Evolutionary conservation across 495 filamentous ascomycete species (phyloP).

Genomic region (Penicillium pancosmium): DNA sequence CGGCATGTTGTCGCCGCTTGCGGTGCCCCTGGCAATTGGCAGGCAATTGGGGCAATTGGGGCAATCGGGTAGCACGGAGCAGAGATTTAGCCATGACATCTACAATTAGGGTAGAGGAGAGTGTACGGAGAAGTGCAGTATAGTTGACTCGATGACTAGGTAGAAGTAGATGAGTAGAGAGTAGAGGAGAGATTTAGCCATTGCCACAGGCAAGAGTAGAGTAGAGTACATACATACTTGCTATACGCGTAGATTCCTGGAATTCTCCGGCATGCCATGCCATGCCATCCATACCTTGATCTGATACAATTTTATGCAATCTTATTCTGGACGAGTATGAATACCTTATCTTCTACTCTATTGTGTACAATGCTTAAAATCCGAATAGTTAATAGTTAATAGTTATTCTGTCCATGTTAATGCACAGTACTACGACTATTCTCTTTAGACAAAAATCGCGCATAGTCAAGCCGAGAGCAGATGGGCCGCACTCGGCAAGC

Average conservation of each 20-base stretch:
- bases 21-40: neutral
- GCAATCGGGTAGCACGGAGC: conserved; percentile 11
- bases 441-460: conserved; percentile 28
- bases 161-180: neutral
- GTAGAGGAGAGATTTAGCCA: no score
- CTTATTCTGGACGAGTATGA: no score
- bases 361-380: no score
- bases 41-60: neutral
- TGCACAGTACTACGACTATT: neutral
- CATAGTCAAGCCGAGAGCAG: conserved; percentile 32
- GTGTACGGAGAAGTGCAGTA: no score
- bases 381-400: no score
- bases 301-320: no score
- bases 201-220: no score
- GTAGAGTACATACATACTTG: neutral
- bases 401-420: no score
- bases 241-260: neutral
- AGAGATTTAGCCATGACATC: neutral
- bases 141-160: neutral
- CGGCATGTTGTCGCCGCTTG: conserved; percentile 1
- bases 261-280: neutral
- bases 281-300: no score
- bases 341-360: no score
- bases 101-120: neutral
- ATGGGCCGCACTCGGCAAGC: conserved; percentile 24